Base-by-base conservation (phyloP, 1,284 basidiomycete genomes). In the Austroboletus niveus region DNA sequence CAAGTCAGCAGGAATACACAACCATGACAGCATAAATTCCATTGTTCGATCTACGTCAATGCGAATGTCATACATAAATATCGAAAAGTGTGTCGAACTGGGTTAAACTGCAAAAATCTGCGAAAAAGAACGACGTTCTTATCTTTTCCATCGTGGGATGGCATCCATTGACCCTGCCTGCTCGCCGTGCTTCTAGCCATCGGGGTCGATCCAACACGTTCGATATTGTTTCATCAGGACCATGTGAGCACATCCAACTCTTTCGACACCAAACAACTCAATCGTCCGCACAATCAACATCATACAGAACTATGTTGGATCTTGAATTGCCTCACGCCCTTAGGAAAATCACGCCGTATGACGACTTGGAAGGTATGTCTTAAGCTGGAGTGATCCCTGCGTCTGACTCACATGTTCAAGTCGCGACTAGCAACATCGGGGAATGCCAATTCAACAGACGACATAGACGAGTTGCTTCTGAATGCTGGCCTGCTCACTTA, bases 261-360 rank as follows among this genome's bases (percentile, higher is more conserved):
- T 8, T 39, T 5, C 5, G 7, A 29, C n/a, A 17, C 30, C 30
- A 5, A 15, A 4, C 30, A 27, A 43, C 41, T 60, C 34, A 51
- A 2, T 6, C 32, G 22, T 44, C 34, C 4, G 8, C 54, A 96
- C 87, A 92, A 96, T 51, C 81, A 78, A 31, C 78, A 89, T 57
- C 95, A 98, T 64, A 79, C 87, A 0, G 93, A 98, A 63, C 74
- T 98, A n/a, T 87, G 88, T 1, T 98, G 95, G 95, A 83, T 94
- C 51, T 69, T 98, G 48, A 91, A 84, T 59, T 96, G 94, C 60
- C 72, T 94, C 38, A 17, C 17, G 17, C 84, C 92, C 0, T 78
- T 96, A 42, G 93, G 94, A 8, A 85, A 85, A 60, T 72, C 98
- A 10, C 80, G 85, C 36, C 75, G 94, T 42, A 17, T 17, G 17